Percentiles rank a stretch among this genome's conserved stretches.
Conservation (phyloP, 768 basidiomycete genomes). For the Termitomyces sp. region DNA sequence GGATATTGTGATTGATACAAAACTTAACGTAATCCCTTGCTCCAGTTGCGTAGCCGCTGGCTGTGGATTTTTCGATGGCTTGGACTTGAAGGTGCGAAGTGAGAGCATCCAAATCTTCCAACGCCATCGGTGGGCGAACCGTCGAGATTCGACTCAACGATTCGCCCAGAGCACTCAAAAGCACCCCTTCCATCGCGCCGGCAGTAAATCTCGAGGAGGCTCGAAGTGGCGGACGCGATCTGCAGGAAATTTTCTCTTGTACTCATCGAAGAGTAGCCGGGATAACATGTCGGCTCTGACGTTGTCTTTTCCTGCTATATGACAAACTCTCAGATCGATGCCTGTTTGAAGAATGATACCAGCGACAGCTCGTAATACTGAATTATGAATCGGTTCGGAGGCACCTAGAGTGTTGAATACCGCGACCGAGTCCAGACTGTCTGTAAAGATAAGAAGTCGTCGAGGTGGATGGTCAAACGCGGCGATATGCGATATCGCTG, state of each 20-base stretch:
- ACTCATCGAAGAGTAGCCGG: background rate
- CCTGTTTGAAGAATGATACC: background rate
- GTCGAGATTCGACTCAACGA: background rate
- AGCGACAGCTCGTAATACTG: background rate
- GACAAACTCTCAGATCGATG: background rate
- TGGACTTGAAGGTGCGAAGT: background rate
- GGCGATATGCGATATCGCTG: slow-evolving; percentile 15
- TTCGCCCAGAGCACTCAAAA: background rate
- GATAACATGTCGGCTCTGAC: background rate
- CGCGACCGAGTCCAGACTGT: background rate
- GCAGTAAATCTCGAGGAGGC: background rate
- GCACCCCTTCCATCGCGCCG: background rate
- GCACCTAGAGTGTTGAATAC: background rate
- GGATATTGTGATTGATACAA: slow-evolving; percentile 5
- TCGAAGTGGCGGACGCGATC: background rate
- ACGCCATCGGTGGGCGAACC: too few species aligned
- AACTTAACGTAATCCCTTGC: too few species aligned
- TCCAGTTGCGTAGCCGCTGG: too few species aligned
- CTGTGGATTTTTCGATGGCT: too few species aligned
- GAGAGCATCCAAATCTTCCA: too few species aligned
- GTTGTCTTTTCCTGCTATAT: background rate
- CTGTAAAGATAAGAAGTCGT: slow-evolving; percentile 12
- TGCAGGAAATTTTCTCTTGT: slow-evolving; percentile 6
- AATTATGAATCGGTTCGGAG: background rate
- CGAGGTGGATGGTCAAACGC: slow-evolving; percentile 11